Base-by-base conservation (phyloP, 1,284 basidiomycete genomes). In the Ustilago nuda region DNA sequence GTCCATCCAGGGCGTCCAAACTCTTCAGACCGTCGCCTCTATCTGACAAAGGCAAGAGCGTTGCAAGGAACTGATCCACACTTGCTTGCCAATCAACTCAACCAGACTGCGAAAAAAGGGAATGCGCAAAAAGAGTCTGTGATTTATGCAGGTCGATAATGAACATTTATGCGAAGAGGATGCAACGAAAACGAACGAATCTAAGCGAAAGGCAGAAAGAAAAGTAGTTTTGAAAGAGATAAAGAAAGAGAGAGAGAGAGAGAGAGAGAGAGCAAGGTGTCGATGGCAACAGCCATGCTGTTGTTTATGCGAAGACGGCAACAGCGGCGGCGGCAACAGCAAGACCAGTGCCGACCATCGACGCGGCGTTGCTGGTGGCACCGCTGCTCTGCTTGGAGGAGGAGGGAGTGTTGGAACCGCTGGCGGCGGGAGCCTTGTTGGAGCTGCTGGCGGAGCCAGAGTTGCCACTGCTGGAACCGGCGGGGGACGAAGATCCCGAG, bases 251-350 rank as follows among this genome's bases (percentile, higher is more conserved):
- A 39, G 19, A 51, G 19, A 41, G 27, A 6, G 5, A 17, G 30
- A n/a, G 23, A 19, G n/a, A n/a, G 23, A 19, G n/a, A 19, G 19
- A 45, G 43, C 43, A 45, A 15, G 19, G 43, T 45, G 43, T 45
- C n/a, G 11, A 45, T 8, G 43, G 43, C 43, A 45, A n/a, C n/a
- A 19, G 43, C n/a, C 23, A 27, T 27, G 23, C 7, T 45, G 43
- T 19, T 15, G 57, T 55, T 58, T 58, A 72, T 57, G 70, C 70
- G 15, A 67, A 72, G 48, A 59, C 45, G 45, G 61, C 70, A 63
- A 56, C 56, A 35, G 65, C 70, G 19, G 45, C 70, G 45, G 70
- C 70, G 19, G 64, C 70, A 30, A 61, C 60, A n/a, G 65, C 70
- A 23, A 72, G 61, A 57, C 61, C 70, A 4, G 64, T 60, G 61